Percentiles rank a stretch among this genome's conserved stretches.
These are phyloP conservation scores for Delphinella strobiligena DNA, from an alignment of 2,329 filamentous ascomycete species.

Conservation along the genomic window DNA sequence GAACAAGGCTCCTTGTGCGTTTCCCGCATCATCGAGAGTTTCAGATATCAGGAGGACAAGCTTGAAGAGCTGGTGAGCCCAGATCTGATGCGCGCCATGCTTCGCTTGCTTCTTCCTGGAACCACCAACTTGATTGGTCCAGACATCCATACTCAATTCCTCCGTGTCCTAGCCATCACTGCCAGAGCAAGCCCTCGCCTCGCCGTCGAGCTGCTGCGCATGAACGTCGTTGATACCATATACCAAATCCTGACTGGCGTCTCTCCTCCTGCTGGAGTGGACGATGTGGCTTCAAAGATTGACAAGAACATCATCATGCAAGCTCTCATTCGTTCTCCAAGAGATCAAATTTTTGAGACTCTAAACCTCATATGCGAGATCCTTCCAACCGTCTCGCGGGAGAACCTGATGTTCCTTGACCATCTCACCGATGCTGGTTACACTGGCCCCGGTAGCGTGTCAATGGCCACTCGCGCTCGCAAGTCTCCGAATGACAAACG, in stretches of 20 bases:
- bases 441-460: conserved; percentile 32
- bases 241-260: conserved; percentile 96
- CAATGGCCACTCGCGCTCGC: conserved; percentile 31
- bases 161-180: conserved; percentile 81
- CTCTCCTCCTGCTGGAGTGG: conserved; percentile 68
- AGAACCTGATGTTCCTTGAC: conserved; percentile 40
- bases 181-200: conserved; percentile 78
- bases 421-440: conserved; percentile 38
- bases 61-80: conserved; percentile 87
- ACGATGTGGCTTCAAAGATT: conserved; percentile 72
- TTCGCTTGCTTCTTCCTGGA: conserved; percentile 80
- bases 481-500: conserved; percentile 66
- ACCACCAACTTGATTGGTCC: conserved; percentile 91
- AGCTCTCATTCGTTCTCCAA: conserved; percentile 84
- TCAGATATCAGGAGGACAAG: conserved; percentile 76
- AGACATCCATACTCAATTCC: conserved; percentile 91
- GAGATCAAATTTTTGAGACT: conserved; percentile 94
- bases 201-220: conserved; percentile 82
- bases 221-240: conserved; percentile 93
- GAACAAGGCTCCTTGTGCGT: conserved; percentile 95
- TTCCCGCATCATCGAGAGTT: conserved; percentile 91
- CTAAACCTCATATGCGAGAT: conserved; percentile 96
- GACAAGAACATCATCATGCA: conserved; percentile 99
- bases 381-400: conserved; percentile 59
- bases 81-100: conserved; percentile 70